These are phyloP conservation scores for Aspergillus sp. DNA, from an alignment of 2,329 filamentous ascomycete genomes.

Conservation along the genomic window DNA sequence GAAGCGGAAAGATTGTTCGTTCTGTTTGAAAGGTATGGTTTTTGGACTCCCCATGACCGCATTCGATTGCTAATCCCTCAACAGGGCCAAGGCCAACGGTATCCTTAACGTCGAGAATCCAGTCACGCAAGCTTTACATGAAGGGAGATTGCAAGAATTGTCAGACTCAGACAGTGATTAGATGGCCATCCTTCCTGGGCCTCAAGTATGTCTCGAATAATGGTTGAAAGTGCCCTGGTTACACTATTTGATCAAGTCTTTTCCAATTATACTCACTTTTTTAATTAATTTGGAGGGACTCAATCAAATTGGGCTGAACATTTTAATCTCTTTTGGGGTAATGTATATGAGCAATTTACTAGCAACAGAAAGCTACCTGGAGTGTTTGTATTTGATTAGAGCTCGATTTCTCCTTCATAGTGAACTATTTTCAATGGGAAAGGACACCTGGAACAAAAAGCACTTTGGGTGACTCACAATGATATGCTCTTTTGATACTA, in stretches of 20 bases:
- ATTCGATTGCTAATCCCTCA: slow-evolving; percentile 14
- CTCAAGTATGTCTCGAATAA: neutral
- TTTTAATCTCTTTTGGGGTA: neutral
- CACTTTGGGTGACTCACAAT: no score
- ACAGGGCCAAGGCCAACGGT: slow-evolving; percentile 68
- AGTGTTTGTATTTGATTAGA: no score
- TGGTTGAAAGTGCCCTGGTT: neutral
- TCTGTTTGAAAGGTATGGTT: slow-evolving; percentile 73
- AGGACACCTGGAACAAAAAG: no score
- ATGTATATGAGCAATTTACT: neutral
- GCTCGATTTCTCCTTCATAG: no score
- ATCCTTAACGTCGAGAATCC: slow-evolving; percentile 78
- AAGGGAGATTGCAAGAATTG: slow-evolving; percentile 71
- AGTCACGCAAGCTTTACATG: slow-evolving; percentile 65
- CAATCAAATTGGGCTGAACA: neutral
- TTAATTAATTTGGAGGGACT: neutral
- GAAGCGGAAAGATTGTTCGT: slow-evolving; percentile 90
- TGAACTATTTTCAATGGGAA: no score
- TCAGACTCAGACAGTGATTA: slow-evolving; percentile 52
- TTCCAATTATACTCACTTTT: neutral
- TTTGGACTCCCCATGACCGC: slow-evolving; percentile 2
- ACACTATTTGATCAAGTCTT: neutral
- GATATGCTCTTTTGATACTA: no score
- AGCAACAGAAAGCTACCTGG: no score
- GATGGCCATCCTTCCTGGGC: neutral